Base-by-base conservation (phyloP, 2,329 filamentous ascomycete genomes). In the Raffaelea ambrosiae region DNA sequence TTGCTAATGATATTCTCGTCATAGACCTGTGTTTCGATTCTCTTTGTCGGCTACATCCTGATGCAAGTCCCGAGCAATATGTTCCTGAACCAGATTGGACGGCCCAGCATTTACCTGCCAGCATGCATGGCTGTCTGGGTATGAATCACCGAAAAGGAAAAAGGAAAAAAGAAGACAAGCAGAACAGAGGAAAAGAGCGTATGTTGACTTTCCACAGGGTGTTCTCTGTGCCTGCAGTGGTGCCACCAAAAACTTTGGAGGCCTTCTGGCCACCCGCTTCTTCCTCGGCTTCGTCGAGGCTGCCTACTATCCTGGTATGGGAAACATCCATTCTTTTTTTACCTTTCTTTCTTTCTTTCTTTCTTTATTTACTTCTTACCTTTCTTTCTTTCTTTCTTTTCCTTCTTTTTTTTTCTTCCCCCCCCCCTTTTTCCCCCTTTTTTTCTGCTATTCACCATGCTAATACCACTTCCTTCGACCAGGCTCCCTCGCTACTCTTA, bases 401-500 rank as follows among this genome's bases (percentile, higher is more conserved):
- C n/a, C n/a, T n/a, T n/a, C n/a, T n/a, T n/a, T n/a, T n/a, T n/a
- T n/a, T n/a, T n/a, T n/a, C n/a, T n/a, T n/a, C n/a, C n/a, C n/a
- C n/a, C n/a, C n/a, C n/a, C n/a, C n/a, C n/a, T n/a, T n/a, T n/a
- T n/a, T n/a, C n/a, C n/a, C n/a, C n/a, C n/a, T n/a, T n/a, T n/a
- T n/a, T n/a, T n/a, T n/a, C n/a, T n/a, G n/a, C n/a, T n/a, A n/a
- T n/a, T n/a, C n/a, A n/a, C n/a, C n/a, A n/a, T n/a, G n/a, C n/a
- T n/a, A n/a, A n/a, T n/a, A n/a, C n/a, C n/a, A n/a, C n/a, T n/a
- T n/a, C n/a, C n/a, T n/a, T n/a, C n/a, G n/a, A n/a, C n/a, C n/a
- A n/a, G n/a, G 26, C 55, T 78, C 78, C 55, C 63, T 84, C 3
- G 85, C 81, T 64, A 84, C 79, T 54, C 69, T 85, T 35, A 71